Base-by-base conservation (phyloP, 176 grass and related monocot species). In the Urochloa ruziziensis region DNA sequence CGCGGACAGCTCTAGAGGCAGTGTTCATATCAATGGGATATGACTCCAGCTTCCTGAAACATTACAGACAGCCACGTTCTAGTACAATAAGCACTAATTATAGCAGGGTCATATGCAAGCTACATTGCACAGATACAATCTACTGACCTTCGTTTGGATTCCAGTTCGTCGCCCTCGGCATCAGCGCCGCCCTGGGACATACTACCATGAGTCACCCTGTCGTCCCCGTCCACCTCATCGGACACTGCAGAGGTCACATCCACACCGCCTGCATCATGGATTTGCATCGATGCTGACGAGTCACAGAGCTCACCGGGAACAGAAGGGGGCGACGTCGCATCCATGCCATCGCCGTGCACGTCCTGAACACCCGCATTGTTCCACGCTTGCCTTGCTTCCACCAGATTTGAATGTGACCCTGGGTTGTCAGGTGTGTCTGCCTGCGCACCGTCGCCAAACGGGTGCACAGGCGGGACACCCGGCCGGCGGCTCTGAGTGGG, bases 41-140 rank as follows among this genome's bases (percentile, higher is more conserved):
- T 1, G 92, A 30, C 30, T 91, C 92, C 52, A 91, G 76, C 86
- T 94, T 94, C 92, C 92, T 94, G 86, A 70, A 84, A 73, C 6
- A 63, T 34, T 47, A n/a, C 27, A 70, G 17, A 67, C 2, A 3
- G 9, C 10, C 53, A 62, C 0, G 9, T 49, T n/a, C n/a, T n/a
- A n/a, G n/a, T n/a, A n/a, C n/a, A n/a, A n/a, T n/a, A n/a, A n/a
- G n/a, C n/a, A n/a, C n/a, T n/a, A n/a, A n/a, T n/a, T n/a, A n/a
- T n/a, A n/a, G n/a, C n/a, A n/a, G n/a, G n/a, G n/a, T n/a, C n/a
- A n/a, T n/a, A n/a, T n/a, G n/a, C n/a, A n/a, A n/a, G n/a, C n/a
- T n/a, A n/a, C n/a, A n/a, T n/a, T n/a, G n/a, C n/a, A n/a, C n/a
- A 37, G 18, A 11, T 78, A 2, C 25, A 27, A n/a, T n/a, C 15